Evolutionary conservation across 2,329 filamentous ascomycete genomes (phyloP).

Genomic region (Colletotrichum scovillei): DNA sequence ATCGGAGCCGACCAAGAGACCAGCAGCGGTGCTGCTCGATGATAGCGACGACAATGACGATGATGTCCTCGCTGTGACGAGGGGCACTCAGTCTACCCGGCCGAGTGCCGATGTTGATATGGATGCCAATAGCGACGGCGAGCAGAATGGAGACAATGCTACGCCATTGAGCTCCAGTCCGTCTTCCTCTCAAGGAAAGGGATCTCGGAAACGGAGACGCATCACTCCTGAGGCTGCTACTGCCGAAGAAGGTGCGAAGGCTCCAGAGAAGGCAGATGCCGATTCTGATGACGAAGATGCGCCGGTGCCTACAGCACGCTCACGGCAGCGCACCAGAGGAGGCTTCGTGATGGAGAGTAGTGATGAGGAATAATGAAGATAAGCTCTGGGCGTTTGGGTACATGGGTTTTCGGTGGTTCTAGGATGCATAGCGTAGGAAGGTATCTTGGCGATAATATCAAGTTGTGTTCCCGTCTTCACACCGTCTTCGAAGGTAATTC

Average conservation of each 20-base stretch:
- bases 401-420: neutral
- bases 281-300: slow-evolving; percentile 54
- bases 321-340: slow-evolving; percentile 57
- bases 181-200: slow-evolving; percentile 29
- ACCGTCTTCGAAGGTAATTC: no score
- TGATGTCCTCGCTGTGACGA: slow-evolving; percentile 27
- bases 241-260: slow-evolving; percentile 16
- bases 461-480: neutral
- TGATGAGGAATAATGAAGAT: slow-evolving; percentile 58
- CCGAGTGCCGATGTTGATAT: slow-evolving; percentile 41
- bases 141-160: neutral
- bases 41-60: slow-evolving; percentile 40
- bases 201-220: slow-evolving; percentile 21
- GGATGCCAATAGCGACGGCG: slow-evolving; percentile 37
- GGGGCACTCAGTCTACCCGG: slow-evolving; percentile 35
- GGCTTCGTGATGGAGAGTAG: slow-evolving; percentile 71
- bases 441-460: slow-evolving; percentile 6
- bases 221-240: neutral
- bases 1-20: slow-evolving; percentile 42
- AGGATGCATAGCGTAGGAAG: slow-evolving; percentile 27
- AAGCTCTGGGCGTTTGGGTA: slow-evolving; percentile 14
- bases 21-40: slow-evolving; percentile 40
- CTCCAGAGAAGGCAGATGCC: slow-evolving; percentile 35
- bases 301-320: slow-evolving; percentile 47
- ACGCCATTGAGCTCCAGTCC: slow-evolving; percentile 26